Conservation (phyloP, 2,329 filamentous ascomycete species). For the Beauveria bassiana region DNA sequence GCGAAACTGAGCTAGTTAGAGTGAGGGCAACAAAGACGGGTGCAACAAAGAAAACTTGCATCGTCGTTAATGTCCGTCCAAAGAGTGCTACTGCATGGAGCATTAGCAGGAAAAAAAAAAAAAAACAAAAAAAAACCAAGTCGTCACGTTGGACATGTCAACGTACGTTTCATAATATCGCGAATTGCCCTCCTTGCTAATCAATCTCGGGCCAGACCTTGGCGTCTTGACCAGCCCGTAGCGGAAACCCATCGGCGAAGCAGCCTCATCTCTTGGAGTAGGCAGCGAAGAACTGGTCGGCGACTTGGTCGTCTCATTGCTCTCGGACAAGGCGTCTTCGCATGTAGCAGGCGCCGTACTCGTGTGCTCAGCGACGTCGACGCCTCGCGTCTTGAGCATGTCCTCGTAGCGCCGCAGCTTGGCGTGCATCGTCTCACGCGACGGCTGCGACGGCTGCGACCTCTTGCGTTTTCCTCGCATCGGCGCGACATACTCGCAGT, state of each 20-base stretch:
- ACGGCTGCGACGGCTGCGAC: conserved; percentile 12
- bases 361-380: background rate
- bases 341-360: background rate
- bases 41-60: conserved; percentile 28
- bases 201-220: background rate
- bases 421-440: conserved; percentile 45
- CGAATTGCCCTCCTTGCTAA: background rate
- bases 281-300: background rate
- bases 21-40: background rate
- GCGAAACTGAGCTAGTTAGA: background rate
- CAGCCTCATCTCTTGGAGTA: background rate
- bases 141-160: background rate
- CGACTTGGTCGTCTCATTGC: background rate
- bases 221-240: background rate
- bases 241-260: background rate
- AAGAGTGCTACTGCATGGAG: conserved; percentile 42
- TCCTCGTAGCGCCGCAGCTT: conserved; percentile 52
- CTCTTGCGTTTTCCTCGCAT: conserved; percentile 22
- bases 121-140: background rate
- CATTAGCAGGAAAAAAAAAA: conserved; percentile 33
- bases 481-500: conserved; percentile 27
- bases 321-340: background rate
- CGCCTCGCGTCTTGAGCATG: conserved; percentile 11
- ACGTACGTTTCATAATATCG: conserved; percentile 13
- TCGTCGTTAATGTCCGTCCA: conserved; percentile 63